These are phyloP conservation scores for Artemisia argyi DNA, from an alignment of 129 eudicot species.

Conservation along the genomic window DNA sequence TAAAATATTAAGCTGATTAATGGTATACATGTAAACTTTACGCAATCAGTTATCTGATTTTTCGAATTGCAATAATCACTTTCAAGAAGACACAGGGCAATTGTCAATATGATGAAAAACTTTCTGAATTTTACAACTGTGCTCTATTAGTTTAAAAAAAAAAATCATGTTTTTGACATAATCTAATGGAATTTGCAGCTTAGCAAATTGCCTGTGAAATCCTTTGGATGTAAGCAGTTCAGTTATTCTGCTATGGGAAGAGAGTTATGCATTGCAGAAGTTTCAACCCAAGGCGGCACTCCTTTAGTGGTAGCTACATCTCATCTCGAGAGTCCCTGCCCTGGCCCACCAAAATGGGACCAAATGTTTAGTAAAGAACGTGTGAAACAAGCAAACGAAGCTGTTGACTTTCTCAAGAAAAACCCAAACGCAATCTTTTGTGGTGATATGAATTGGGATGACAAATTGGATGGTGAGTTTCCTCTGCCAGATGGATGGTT, in stretches of 20 bases:
- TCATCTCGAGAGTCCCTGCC: constrained; percentile 92
- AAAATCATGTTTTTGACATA: neutral
- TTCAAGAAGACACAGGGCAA: too few relatives aligned
- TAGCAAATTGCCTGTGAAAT: constrained; percentile 62
- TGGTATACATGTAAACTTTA: too few relatives aligned
- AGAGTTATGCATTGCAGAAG: constrained; percentile 70
- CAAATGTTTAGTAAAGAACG: constrained; percentile 92
- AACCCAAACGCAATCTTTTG: constrained; percentile 66
- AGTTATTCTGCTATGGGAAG: constrained; percentile 72
- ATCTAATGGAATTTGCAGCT: constrained; percentile 41
- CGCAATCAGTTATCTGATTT: too few relatives aligned
- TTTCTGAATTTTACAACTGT: neutral
- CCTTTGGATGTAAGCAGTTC: constrained; percentile 60
- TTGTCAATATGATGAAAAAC: too few relatives aligned
- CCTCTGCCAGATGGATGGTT: constrained; percentile 72
- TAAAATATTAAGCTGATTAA: too few relatives aligned
- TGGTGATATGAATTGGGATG: constrained; percentile 59
- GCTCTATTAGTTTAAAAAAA: neutral
- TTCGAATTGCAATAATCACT: too few relatives aligned
- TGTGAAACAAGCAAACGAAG: constrained; percentile 41
- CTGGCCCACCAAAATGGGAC: constrained; percentile 87
- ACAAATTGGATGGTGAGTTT: constrained; percentile 78
- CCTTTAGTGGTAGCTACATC: constrained; percentile 65
- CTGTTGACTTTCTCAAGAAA: constrained; percentile 51
- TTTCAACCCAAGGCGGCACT: constrained; percentile 13